A percentile compares a stretch with the other conserved stretches of the same genome.
These are phyloP conservation scores for Peronospora belbahrii DNA, from an alignment of 352 stramenopile species.

Conservation along the genomic window DNA sequence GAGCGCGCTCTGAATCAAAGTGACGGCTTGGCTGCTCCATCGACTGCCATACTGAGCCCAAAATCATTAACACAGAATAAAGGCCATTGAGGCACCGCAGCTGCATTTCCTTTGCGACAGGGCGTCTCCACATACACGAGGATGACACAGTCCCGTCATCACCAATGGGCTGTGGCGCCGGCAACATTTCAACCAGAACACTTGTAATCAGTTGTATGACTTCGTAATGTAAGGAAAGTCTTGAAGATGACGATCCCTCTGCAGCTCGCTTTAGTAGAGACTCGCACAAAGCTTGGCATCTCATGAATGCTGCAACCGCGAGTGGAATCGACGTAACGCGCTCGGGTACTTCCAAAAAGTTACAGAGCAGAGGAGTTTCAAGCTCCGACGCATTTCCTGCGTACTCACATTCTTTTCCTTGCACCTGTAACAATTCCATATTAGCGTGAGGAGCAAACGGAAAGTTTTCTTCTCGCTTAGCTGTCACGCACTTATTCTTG, in stretches of 20 bases:
- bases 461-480: conserved; percentile 32
- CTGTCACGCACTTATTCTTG: conserved; percentile 11
- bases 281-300: conserved; percentile 71
- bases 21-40: conserved; percentile 82
- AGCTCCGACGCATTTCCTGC: conserved; percentile 65
- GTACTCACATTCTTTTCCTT: conserved; percentile 64
- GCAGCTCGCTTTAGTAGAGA: conserved; percentile 69
- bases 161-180: conserved; percentile 40
- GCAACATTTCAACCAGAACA: conserved; percentile 77
- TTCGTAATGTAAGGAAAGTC: conserved; percentile 84
- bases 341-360: conserved; percentile 82
- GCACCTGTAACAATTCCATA: conserved; percentile 43
- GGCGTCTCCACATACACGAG: conserved; percentile 66
- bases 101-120: conserved; percentile 71
- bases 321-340: conserved; percentile 63
- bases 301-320: conserved; percentile 72
- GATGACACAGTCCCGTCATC: conserved; percentile 11
- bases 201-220: conserved; percentile 81
- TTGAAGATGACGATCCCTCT: conserved; percentile 85
- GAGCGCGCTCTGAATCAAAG: conserved; percentile 80
- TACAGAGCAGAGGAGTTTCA: conserved; percentile 56
- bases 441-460: conserved; percentile 51
- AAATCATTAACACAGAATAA: conserved; percentile 70
- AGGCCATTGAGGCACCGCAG: conserved; percentile 69
- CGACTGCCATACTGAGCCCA: conserved; percentile 82